Conservation (phyloP, 768 basidiomycete genomes). For the Lactarius indigo region DNA sequence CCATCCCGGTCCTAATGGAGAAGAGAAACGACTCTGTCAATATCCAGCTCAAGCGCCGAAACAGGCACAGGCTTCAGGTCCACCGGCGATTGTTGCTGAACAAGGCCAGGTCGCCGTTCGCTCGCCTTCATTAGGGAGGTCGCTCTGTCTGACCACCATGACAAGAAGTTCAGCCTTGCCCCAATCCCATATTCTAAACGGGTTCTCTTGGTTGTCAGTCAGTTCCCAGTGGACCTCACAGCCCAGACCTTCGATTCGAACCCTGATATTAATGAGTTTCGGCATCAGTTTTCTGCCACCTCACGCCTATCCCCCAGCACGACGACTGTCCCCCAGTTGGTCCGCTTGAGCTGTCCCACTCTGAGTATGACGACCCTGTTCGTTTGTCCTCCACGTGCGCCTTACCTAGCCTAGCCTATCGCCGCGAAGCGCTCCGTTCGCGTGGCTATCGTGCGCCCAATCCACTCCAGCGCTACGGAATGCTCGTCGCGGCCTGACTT, state of each 20-base stretch:
- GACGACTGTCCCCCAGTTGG: background rate
- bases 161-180: background rate
- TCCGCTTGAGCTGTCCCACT: background rate
- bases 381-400: slow-evolving; percentile 4
- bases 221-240: background rate
- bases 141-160: slow-evolving; percentile 1
- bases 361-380: background rate
- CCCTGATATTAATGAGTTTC: background rate
- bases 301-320: background rate
- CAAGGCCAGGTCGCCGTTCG: background rate
- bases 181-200: background rate
- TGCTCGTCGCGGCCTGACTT: background rate
- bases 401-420: background rate
- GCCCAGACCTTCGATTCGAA: background rate
- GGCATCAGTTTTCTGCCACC: background rate
- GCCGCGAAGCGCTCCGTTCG: background rate
- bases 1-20: slow-evolving; percentile 1
- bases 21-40: background rate
- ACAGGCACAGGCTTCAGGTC: background rate
- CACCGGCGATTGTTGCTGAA: background rate
- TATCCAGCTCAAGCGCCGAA: background rate
- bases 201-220: background rate
- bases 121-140: background rate
- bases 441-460: slow-evolving; percentile 17
- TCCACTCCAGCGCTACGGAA: slow-evolving; percentile 5